Conservation (phyloP, 1,139 yeast species). For the Ashbya aceris region DNA sequence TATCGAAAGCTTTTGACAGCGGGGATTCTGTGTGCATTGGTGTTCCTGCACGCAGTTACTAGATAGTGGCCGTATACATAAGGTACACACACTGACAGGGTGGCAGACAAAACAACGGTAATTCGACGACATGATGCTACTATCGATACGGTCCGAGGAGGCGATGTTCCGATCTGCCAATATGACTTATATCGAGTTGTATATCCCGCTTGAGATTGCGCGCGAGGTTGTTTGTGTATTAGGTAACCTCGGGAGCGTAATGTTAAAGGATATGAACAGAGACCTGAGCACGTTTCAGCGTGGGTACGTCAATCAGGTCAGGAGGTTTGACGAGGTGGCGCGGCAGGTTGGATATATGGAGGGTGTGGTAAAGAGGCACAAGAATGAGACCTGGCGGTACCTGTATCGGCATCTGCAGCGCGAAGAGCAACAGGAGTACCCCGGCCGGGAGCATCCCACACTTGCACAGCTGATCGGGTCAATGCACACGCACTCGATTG, state of each 20-base stretch:
- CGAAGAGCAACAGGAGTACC: slow-evolving; percentile 23
- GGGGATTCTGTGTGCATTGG: no score
- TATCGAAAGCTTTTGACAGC: no score
- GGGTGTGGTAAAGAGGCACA: slow-evolving; percentile 34
- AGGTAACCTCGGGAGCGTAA: slow-evolving; percentile 56
- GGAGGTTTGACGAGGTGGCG: slow-evolving; percentile 59
- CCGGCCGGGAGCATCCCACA: slow-evolving; percentile 14
- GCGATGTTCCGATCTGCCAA: slow-evolving; percentile 48
- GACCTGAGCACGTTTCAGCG: slow-evolving; percentile 66
- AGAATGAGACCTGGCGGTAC: slow-evolving; percentile 31
- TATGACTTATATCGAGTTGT: slow-evolving; percentile 66
- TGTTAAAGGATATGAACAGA: slow-evolving; percentile 61
- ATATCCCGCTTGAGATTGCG: slow-evolving; percentile 62
- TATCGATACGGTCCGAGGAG: slow-evolving; percentile 1
- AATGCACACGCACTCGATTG: slow-evolving; percentile 24
- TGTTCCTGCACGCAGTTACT: no score
- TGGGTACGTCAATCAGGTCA: slow-evolving; percentile 57
- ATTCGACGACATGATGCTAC: no score
- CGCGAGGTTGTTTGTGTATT: slow-evolving; percentile 56
- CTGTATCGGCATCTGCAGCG: slow-evolving; percentile 16
- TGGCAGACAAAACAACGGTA: no score
- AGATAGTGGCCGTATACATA: no score
- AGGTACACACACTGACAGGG: no score
- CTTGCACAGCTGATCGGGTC: slow-evolving; percentile 14
- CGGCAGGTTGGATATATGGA: slow-evolving; percentile 50